Evolutionary conservation across 495 filamentous ascomycete species (phyloP), one percentile per base, ranked within the genome.

Genomic region (Friedmanniomyces simplex): DNA sequence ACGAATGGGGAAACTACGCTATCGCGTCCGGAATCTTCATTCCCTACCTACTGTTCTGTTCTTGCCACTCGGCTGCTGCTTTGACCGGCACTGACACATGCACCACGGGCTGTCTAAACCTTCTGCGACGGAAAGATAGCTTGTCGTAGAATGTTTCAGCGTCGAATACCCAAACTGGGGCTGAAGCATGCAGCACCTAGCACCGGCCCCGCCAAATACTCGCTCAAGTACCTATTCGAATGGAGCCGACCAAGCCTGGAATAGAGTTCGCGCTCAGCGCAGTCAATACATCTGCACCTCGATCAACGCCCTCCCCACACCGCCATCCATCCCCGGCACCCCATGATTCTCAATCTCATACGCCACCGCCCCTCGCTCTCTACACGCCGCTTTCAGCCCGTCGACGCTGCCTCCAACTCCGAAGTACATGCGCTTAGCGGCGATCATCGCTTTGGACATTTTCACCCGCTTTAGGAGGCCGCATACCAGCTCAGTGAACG

Each of bases 381-480:
- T 69, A 55, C 88, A 73, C 59, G 79, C 78, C 30, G 77, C 71
- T 50, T 89, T 76, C 67, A 98, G 96, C 65, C 91, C 90, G 68
- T 91, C 85, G 42, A 98, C 81, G 20, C 89, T 89, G 20, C 93
- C 93, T 1, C 93, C 93, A 54, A 98, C 93, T 4, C 93, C 93
- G 66, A 98, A 98, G 69, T 98, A 98, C 1, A 96, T 82, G 69
- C 82, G 81, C 74, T 98, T 98, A 1, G 93, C 93, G 4, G 83
- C 93, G 1, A 98, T 76, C n/a, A 95, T 69, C 6, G 88, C 89
- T 55, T 76, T 79, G 30, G 79, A 71, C 30, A 69, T 67, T 50
- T 72, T 77, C 13, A 83, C 78, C 3, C 73, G 72, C 49, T 79
- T 70, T 55, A 95, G 68, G 11, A 93, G 66, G 3, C 71, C 73